phyloP scores from a whole-genome alignment of 441 rosid genomes.

The Mallotus japonicus region DNA sequence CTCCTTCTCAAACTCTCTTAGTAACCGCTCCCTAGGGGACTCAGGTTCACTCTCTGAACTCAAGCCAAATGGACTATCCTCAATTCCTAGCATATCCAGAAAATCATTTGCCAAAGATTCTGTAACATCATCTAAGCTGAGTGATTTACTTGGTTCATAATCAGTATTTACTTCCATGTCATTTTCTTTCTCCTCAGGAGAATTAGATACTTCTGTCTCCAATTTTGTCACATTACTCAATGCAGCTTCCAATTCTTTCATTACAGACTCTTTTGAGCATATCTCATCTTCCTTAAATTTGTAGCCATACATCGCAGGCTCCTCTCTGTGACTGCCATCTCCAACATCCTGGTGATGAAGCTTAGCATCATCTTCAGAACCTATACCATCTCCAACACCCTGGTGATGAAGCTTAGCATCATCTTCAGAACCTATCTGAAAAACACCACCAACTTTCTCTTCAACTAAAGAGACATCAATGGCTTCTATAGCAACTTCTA shows the following conservation, averaged over 20 bases:
- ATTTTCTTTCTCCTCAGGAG: conserved; percentile 51
- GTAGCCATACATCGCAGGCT: conserved; percentile 29
- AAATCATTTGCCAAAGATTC: conserved; percentile 81
- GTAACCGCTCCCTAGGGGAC: conserved; percentile 87
- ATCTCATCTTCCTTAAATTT: conserved; percentile 31
- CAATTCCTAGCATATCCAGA: conserved; percentile 79
- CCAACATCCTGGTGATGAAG: conserved; percentile 28
- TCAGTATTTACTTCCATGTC: conserved; percentile 32
- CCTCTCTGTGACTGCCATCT: conserved; percentile 22
- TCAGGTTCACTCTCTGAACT: conserved; percentile 85
- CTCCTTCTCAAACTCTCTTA: conserved; percentile 88
- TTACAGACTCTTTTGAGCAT: conserved; percentile 56
- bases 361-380: conserved; percentile 36
- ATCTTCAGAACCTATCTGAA: conserved; percentile 33
- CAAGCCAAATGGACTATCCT: conserved; percentile 63
- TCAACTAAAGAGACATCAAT: conserved; percentile 24
- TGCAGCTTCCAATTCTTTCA: conserved; percentile 80
- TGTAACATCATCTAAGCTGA: conserved; percentile 50
- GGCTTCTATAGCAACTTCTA: conserved; percentile 20
- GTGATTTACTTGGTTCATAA: conserved; percentile 33
- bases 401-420: conserved; percentile 24
- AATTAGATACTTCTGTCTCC: conserved; percentile 51
- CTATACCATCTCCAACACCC: neutral
- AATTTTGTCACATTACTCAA: conserved; percentile 50
- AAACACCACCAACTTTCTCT: conserved; percentile 27